Evolutionary conservation across 768 basidiomycete genomes (phyloP).

Genomic region (Tricholoma terreum): DNA sequence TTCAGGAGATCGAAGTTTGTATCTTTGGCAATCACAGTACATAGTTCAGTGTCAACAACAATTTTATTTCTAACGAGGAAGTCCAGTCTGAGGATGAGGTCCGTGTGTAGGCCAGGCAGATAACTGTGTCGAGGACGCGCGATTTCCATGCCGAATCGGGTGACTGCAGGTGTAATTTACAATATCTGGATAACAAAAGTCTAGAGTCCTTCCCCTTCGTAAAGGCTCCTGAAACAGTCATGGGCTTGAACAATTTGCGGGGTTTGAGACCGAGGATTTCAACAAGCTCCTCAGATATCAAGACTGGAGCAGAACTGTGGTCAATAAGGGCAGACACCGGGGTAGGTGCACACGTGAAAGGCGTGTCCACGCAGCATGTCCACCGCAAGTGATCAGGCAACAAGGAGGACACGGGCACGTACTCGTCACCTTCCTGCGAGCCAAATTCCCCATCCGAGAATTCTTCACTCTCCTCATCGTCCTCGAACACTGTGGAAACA

Average conservation of each 20-base stretch:
- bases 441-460: background rate
- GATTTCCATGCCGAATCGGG: background rate
- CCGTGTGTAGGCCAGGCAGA: background rate
- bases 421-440: background rate
- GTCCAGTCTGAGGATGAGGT: background rate
- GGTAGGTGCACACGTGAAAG: background rate
- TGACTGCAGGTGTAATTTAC: background rate
- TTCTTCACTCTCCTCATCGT: background rate
- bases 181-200: background rate
- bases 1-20: background rate
- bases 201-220: background rate
- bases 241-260: background rate
- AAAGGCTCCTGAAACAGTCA: background rate
- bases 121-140: background rate
- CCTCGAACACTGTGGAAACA: background rate
- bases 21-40: background rate
- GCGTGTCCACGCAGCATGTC: background rate
- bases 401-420: background rate
- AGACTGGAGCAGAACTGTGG: background rate
- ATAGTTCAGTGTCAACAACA: background rate
- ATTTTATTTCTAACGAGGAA: background rate
- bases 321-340: background rate
- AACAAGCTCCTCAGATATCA: background rate
- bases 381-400: background rate
- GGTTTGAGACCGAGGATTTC: background rate